Conservation (phyloP, 106 monocot genomes). For the Dactylorhiza incarnata region DNA sequence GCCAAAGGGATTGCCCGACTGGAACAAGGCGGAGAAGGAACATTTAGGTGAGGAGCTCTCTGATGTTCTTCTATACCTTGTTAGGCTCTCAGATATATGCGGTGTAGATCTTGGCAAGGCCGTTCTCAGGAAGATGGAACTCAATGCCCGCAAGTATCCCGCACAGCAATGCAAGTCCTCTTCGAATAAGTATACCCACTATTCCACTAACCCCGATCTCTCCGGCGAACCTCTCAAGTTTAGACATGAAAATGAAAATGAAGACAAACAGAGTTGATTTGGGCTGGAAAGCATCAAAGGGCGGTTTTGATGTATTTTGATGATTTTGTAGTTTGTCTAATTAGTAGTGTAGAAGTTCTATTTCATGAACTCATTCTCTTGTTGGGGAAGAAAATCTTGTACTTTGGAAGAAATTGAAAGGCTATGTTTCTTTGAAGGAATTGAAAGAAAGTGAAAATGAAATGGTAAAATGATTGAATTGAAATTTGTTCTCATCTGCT, state of each 20-base stretch:
- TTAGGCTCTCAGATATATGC: constrained; percentile 78
- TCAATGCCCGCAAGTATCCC: constrained; percentile 79
- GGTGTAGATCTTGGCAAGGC: constrained; percentile 73
- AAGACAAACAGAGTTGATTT: neutral
- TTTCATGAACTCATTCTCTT: neutral
- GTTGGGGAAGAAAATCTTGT: neutral
- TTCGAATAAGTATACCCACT: constrained; percentile 26
- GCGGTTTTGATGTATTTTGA: neutral
- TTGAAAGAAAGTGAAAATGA: no score
- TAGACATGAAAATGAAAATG: constrained; percentile 4
- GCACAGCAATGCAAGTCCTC: constrained; percentile 48
- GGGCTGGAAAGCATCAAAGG: no score
- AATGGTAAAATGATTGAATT: no score
- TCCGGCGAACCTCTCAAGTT: neutral
- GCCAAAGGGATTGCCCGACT: constrained; percentile 67
- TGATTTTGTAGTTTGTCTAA: neutral
- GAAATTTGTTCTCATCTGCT: no score
- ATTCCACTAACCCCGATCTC: neutral
- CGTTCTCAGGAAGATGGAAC: constrained; percentile 60
- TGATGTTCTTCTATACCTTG: constrained; percentile 81
- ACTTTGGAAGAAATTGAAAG: no score
- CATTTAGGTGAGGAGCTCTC: constrained; percentile 92
- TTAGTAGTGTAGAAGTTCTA: neutral
- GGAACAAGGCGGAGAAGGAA: constrained; percentile 65
- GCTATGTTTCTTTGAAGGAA: no score